Conservation (phyloP, 352 stramenopile genomes). For the Phytophthora crassamura region DNA sequence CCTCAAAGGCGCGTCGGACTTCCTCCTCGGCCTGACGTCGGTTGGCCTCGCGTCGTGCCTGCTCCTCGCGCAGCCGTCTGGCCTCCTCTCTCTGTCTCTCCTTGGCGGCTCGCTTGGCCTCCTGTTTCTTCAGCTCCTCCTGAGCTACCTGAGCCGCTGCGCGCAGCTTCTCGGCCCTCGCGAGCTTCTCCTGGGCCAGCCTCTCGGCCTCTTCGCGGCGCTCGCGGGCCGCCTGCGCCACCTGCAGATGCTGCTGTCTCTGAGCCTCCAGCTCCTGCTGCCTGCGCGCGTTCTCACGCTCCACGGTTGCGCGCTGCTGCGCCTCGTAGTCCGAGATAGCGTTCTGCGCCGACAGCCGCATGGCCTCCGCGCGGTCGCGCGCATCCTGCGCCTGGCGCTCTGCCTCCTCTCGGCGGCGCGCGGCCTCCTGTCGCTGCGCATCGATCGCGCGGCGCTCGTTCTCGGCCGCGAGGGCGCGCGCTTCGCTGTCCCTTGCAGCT, state of each 20-base stretch:
- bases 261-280: conserved; percentile 67
- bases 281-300: conserved; percentile 68
- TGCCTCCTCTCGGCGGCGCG: conserved; percentile 58
- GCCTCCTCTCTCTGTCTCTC: conserved; percentile 59
- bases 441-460: conserved; percentile 61
- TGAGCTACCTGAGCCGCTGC: conserved; percentile 61
- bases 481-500: conserved; percentile 40
- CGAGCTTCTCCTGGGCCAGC: conserved; percentile 60
- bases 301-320: conserved; percentile 62
- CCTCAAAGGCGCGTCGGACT: conserved; percentile 64
- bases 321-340: conserved; percentile 71
- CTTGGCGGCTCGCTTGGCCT: conserved; percentile 51
- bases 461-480: conserved; percentile 29
- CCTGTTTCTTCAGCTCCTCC: conserved; percentile 63
- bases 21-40: conserved; percentile 64
- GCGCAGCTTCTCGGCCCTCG: conserved; percentile 61
- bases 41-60: conserved; percentile 67
- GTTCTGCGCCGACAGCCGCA: conserved; percentile 60
- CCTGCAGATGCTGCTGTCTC: conserved; percentile 63
- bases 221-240: conserved; percentile 55
- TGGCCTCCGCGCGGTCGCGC: conserved; percentile 69
- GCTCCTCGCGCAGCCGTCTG: conserved; percentile 62
- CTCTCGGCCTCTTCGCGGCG: conserved; percentile 67
- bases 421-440: conserved; percentile 51
- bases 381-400: conserved; percentile 66